Evolutionary conservation across 202 grass and related monocot species (phyloP).

Genomic region (Brachypodium distachyon): DNA sequence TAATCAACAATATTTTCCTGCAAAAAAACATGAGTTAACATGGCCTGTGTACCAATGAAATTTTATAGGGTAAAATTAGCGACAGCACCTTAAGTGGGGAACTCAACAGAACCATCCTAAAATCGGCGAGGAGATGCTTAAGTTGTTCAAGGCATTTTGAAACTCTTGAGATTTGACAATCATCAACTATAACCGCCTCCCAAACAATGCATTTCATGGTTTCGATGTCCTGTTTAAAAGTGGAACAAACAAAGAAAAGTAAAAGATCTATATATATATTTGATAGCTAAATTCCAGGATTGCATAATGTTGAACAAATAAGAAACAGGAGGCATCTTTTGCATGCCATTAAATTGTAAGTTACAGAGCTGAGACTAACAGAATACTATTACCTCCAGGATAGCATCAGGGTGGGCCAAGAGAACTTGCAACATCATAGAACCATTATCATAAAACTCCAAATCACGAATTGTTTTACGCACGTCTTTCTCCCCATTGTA

Average conservation of each 20-base stretch:
- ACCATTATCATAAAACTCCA: slow-evolving; percentile 67
- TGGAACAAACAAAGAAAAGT: not conserved
- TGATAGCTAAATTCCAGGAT: slow-evolving; percentile 3
- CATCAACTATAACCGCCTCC: slow-evolving; percentile 73
- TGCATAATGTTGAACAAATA: slow-evolving; percentile 9
- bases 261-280: not conserved
- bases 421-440: slow-evolving; percentile 85
- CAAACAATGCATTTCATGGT: slow-evolving; percentile 53
- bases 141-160: slow-evolving; percentile 67
- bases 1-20: slow-evolving; percentile 72
- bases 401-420: slow-evolving; percentile 62
- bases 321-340: not conserved
- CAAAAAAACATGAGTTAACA: slow-evolving; percentile 41
- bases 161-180: slow-evolving; percentile 68
- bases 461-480: slow-evolving; percentile 59
- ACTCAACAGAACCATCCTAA: slow-evolving; percentile 71
- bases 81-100: slow-evolving; percentile 55
- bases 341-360: not conserved
- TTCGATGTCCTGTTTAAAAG: slow-evolving; percentile 53
- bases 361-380: slow-evolving; percentile 3
- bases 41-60: not conserved
- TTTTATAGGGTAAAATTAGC: slow-evolving; percentile 2
- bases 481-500: slow-evolving; percentile 65
- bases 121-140: slow-evolving; percentile 60
- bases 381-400: slow-evolving; percentile 60